These are phyloP conservation scores for Bipolaris victoriae DNA, from an alignment of 2,329 filamentous ascomycete species.

Conservation along the genomic window DNA sequence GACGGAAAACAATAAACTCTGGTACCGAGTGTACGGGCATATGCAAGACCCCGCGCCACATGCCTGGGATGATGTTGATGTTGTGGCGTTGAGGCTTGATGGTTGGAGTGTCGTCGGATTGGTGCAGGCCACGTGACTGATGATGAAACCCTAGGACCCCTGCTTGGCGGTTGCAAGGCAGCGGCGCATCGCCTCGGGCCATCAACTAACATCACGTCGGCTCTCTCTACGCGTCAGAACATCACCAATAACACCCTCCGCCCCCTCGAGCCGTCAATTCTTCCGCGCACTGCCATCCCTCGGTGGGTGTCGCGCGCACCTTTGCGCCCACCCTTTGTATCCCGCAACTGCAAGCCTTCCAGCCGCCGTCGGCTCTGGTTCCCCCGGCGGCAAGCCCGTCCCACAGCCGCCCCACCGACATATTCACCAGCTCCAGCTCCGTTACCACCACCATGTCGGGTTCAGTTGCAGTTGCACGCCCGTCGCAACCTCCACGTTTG, in stretches of 20 bases:
- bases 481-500: conserved; percentile 52
- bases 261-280: conserved; percentile 2
- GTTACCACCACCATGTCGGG: conserved; percentile 39
- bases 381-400: conserved; percentile 20
- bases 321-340: conserved; percentile 20
- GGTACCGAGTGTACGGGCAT: not conserved
- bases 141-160: conserved; percentile 17
- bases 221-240: conserved; percentile 14
- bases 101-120: not conserved
- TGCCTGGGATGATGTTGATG: not conserved
- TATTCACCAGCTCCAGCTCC: conserved; percentile 15
- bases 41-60: not conserved
- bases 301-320: conserved; percentile 18
- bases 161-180: conserved; percentile 16
- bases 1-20: not conserved
- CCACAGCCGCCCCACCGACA: conserved; percentile 24
- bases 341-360: conserved; percentile 5
- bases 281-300: conserved; percentile 9
- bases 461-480: conserved; percentile 42
- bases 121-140: conserved; percentile 6
- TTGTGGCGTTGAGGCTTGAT: not conserved
- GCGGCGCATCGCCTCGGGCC: conserved; percentile 13
- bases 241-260: not conserved
- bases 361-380: conserved; percentile 18
- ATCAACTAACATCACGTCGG: conserved; percentile 26